Base-by-base conservation (phyloP, 192 early-diverging fungal species). In the Coemansia sp. region DNA sequence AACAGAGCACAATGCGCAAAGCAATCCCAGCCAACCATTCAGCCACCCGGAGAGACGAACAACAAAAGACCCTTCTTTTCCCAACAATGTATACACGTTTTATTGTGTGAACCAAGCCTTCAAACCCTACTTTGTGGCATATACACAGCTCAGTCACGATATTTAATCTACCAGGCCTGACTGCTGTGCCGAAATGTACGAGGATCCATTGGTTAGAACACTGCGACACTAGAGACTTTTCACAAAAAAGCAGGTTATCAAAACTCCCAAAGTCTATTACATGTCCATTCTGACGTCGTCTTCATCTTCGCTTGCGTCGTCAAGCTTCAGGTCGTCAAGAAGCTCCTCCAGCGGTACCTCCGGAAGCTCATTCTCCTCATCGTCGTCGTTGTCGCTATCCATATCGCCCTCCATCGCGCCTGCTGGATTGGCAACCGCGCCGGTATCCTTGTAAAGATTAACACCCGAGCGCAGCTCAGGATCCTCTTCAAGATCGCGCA, bases 401-500 rank as follows among this genome's bases (percentile, higher is more conserved):
- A 74, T 46, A 61, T 57, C 72, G 41, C 58, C 62, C 13, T 73
- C 55, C 68, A 72, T 46, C 60, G 56, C 72, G 20, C 61, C 66
- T 16, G 76, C 40, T 22, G 38, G 17, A 19, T 65, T 64, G 14
- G 76, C 43, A 37, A 8, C 22, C 1, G 38, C 54, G 25, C 43
- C 63, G 44, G 17, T 55, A 50, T 68, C 71, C 84, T 95, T 96
- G 88, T 95, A 99, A 50, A 99, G 86, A 68, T 99, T 97, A 69
- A 99, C 84, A 71, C 92, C 93, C 68, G 92, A 90, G 61, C 97
- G 87, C 64, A 98, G 87, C 84, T 99, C 97, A 32, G 94, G 86
- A 85, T 99, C 97, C 83, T 99, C 97, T 83, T 99, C 97, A 55
- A 99, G 84, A 84, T 99, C 97, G 70, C 94, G 90, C 90, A 98